Conservation (phyloP, 2,329 filamentous ascomycete species). For the Madurella mycetomatis region DNA sequence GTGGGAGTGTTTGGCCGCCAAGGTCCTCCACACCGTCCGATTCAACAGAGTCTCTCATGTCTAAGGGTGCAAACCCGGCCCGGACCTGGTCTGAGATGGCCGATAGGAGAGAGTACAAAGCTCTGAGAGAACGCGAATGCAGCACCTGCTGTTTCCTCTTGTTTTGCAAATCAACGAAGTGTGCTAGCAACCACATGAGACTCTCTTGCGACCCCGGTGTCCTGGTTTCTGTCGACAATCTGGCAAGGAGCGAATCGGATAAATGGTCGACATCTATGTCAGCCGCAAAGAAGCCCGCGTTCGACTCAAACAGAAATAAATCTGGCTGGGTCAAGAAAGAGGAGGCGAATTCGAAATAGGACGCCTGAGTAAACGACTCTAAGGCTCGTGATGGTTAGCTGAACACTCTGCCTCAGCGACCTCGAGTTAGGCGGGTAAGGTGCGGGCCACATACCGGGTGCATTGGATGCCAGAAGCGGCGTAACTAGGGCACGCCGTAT, state of each 20-base stretch:
- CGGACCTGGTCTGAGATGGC: slow-evolving; percentile 49
- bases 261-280: slow-evolving; percentile 39
- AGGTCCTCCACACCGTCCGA: slow-evolving; percentile 8
- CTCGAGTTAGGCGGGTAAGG: background rate
- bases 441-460: slow-evolving; percentile 14
- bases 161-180: slow-evolving; percentile 57
- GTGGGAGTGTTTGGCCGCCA: slow-evolving; percentile 33
- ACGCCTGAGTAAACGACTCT: slow-evolving; percentile 18
- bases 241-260: slow-evolving; percentile 38
- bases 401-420: background rate
- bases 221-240: slow-evolving; percentile 29
- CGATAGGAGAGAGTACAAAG: slow-evolving; percentile 52
- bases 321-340: slow-evolving; percentile 36
- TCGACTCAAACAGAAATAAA: slow-evolving; percentile 39
- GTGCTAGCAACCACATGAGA: slow-evolving; percentile 61
- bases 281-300: slow-evolving; percentile 34
- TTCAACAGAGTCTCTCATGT: slow-evolving; percentile 20
- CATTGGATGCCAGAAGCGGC: slow-evolving; percentile 26
- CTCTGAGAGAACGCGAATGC: slow-evolving; percentile 43
- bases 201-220: slow-evolving; percentile 33
- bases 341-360: slow-evolving; percentile 37
- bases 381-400: slow-evolving; percentile 17
- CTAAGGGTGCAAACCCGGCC: slow-evolving; percentile 34
- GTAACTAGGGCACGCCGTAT: slow-evolving; percentile 29
- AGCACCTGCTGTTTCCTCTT: slow-evolving; percentile 33